Percentiles rank a stretch among this genome's conserved stretches.
These are phyloP conservation scores for Albifimbria verrucaria DNA, from an alignment of 2,329 filamentous ascomycete genomes.

Conservation along the genomic window DNA sequence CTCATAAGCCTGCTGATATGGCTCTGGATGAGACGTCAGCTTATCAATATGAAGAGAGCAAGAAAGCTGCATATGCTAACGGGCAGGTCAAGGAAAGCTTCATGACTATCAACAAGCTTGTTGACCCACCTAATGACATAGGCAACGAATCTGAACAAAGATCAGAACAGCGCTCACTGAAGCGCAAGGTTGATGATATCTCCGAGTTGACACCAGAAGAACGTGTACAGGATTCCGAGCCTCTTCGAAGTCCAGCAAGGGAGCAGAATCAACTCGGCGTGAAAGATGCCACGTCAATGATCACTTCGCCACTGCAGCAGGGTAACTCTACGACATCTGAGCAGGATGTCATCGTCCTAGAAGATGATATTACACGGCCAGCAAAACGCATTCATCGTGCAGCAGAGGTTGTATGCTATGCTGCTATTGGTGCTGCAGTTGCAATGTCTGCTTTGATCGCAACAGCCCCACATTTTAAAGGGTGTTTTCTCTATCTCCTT, in stretches of 20 bases:
- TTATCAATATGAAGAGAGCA: slow-evolving; percentile 25
- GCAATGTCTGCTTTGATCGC: slow-evolving; percentile 37
- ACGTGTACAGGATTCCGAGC: too few species aligned
- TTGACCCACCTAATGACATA: slow-evolving; percentile 1
- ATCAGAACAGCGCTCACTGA: slow-evolving; percentile 5
- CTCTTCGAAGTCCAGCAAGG: too few species aligned
- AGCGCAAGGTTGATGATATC: slow-evolving; percentile 26
- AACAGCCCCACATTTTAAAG: too few species aligned
- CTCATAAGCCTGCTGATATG: not conserved
- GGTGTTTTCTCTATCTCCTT: too few species aligned
- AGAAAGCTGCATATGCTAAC: slow-evolving; percentile 12
- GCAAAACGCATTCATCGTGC: slow-evolving; percentile 21
- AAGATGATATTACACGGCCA: not conserved
- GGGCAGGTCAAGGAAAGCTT: slow-evolving; percentile 4
- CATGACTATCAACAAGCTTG: slow-evolving; percentile 5
- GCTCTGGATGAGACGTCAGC: slow-evolving; percentile 26
- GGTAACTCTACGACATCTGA: too few species aligned
- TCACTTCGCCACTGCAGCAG: too few species aligned
- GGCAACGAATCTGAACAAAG: not conserved
- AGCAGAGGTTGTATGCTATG: slow-evolving; percentile 32
- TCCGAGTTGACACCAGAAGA: slow-evolving; percentile 16
- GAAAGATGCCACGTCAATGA: too few species aligned
- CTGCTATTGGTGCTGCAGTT: slow-evolving; percentile 33
- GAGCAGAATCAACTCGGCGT: too few species aligned
- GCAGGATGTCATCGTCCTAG: too few species aligned